phyloP scores from a whole-genome alignment of 108 stramenopile genomes.

The Fragilariopsis cylindrus region DNA sequence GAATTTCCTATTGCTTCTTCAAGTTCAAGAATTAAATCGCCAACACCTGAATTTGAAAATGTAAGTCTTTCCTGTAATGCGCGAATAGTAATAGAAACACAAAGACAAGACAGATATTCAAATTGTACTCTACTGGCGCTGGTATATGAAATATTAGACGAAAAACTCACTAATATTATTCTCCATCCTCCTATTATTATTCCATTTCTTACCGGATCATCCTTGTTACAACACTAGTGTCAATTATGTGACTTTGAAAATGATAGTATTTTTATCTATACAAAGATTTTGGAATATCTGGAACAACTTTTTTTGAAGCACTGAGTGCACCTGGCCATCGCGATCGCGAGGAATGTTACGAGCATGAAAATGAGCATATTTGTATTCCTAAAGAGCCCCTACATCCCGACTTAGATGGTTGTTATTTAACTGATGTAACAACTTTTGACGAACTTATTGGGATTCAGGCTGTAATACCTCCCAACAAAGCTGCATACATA shows the following conservation, averaged over 20 bases:
- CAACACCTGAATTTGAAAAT: not conserved
- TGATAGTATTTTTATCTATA: slow-evolving; percentile 12
- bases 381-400: slow-evolving; percentile 1
- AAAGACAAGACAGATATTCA: too few species aligned
- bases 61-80: not conserved
- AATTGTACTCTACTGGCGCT: too few species aligned
- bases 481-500: slow-evolving; percentile 2
- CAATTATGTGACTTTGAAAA: not conserved
- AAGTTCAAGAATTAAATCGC: too few species aligned
- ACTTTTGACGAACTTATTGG: slow-evolving; percentile 7
- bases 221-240: not conserved
- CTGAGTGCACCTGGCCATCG: slow-evolving; percentile 7
- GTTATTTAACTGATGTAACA: slow-evolving; percentile 8
- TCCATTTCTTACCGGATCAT: too few species aligned
- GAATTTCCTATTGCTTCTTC: too few species aligned
- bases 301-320: slow-evolving; percentile 16
- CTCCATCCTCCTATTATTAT: too few species aligned
- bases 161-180: too few species aligned
- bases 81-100: too few species aligned
- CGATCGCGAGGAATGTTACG: not conserved
- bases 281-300: slow-evolving; percentile 7
- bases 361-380: not conserved
- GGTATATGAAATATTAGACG: too few species aligned
- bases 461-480: slow-evolving; percentile 14
- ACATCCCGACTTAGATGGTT: slow-evolving; percentile 7